phyloP scores from a whole-genome alignment of 176 grass and related monocot genomes.

The Sorghum bicolor region Sorghum_bicolor_NCBIv3 NC_012878.2:56231001-56231500 shows the following conservation, averaged over 20 bases:
- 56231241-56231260: conserved; percentile 20
- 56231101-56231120: conserved; percentile 24
- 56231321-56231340: background rate
- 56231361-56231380: background rate
- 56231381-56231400: background rate
- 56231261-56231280: conserved; percentile 10
- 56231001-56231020: conserved; percentile 49
- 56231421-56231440: background rate
- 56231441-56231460: background rate
- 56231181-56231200: background rate
- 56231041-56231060: conserved; percentile 48
- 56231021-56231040: conserved; percentile 39
- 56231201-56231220: conserved; percentile 9
- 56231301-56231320: background rate
- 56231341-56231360: background rate
- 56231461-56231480: background rate
- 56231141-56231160: background rate
- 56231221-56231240: conserved; percentile 1
- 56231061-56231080: conserved; percentile 46
- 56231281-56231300: background rate
- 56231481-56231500: background rate
- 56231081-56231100: conserved; percentile 44
- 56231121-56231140: conserved; percentile 38
- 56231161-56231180: background rate
- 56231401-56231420: conserved; percentile 3